Conservation (phyloP, 2,329 filamentous ascomycete species). For the Colletotrichum orbiculare region DNA sequence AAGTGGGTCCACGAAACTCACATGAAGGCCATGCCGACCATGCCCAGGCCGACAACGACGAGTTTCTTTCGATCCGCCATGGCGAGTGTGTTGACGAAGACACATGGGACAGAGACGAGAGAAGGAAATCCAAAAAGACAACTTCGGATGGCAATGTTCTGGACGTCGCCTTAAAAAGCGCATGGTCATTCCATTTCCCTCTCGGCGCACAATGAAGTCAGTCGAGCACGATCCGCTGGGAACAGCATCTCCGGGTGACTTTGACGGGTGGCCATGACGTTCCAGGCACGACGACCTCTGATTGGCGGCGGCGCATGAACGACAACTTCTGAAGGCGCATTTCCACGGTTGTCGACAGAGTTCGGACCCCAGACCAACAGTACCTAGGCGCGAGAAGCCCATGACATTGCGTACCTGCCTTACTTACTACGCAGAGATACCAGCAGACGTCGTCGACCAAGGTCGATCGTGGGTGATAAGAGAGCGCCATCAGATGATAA, state of each 20-base stretch:
- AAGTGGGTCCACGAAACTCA: constrained; percentile 56
- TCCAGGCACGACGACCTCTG: constrained; percentile 2
- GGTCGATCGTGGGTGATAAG: constrained; percentile 24
- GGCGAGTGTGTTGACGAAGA: not conserved
- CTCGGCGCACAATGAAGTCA: constrained; percentile 31
- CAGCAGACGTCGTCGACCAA: not conserved
- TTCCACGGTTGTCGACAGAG: constrained; percentile 22
- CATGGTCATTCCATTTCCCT: constrained; percentile 2
- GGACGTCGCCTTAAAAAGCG: constrained; percentile 9
- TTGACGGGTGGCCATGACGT: constrained; percentile 1
- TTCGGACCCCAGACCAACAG: too few relatives aligned
- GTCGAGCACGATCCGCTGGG: constrained; percentile 27
- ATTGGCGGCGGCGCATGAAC: constrained; percentile 12
- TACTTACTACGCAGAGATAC: not conserved
- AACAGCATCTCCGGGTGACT: constrained; percentile 34
- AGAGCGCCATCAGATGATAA: constrained; percentile 32
- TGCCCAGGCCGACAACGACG: constrained; percentile 88
- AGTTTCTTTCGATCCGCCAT: constrained; percentile 71
- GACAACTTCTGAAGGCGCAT: constrained; percentile 20
- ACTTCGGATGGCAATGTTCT: not conserved
- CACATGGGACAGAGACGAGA: too few relatives aligned
- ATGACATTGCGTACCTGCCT: not conserved
- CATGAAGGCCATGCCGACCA: constrained; percentile 93
- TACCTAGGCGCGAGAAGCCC: not conserved
- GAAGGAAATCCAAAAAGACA: not conserved